Evolutionary conservation across 2,329 filamentous ascomycete genomes (phyloP), one percentile per base, ranked within the genome.

Genomic region (Esteya vermicola): DNA sequence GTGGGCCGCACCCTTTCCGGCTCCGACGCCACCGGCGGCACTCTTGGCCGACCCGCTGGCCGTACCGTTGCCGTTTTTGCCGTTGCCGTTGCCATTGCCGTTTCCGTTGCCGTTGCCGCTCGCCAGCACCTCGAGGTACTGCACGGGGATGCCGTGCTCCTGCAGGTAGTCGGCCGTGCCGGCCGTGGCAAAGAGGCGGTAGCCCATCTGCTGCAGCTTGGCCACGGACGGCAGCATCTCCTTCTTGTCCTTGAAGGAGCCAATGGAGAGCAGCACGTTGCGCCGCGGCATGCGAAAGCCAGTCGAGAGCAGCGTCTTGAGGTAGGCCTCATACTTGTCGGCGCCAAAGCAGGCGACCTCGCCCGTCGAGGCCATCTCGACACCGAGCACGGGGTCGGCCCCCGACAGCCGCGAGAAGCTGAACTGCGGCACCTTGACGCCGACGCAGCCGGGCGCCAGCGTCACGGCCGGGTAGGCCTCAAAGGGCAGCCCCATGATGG

Each of bases 311-410:
- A 98, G 68, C 39, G 85, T 91, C 67, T 98, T 98, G 52, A 98
- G 74, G 58, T 98, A 98, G 16, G 91, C 91, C 61, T 98, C 91
- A 56, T 93, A 94, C 63, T 95, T 94, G 62, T 94, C 86, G 47
- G 78, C 73, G 56, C 91, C 91, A 54, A 98, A 98, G 56, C 82
- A 95, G 50, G 91, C 91, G 51, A 98, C 91, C 62, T 98, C 91
- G 60, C 91, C 91, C 44, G 91, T 98, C 5, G 91, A 96, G 16
- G 91, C 91, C 91, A 98, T 98, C 64, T 98, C 91, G 7, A 98
- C 91, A 63, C 91, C 91, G 45, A 95, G 73, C 33, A 98, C 88
- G 14, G 91, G 91, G 57, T 98, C 91, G 6, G 91, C 91, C 34
- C 91, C 91, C 27, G 89, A 93, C 14, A 98, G 75, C 56, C 91